Percentiles rank a stretch among this genome's conserved stretches.
Evolutionary conservation across 2,329 filamentous ascomycete genomes (phyloP).

Genomic region (Arachnopeziza araneosa): DNA sequence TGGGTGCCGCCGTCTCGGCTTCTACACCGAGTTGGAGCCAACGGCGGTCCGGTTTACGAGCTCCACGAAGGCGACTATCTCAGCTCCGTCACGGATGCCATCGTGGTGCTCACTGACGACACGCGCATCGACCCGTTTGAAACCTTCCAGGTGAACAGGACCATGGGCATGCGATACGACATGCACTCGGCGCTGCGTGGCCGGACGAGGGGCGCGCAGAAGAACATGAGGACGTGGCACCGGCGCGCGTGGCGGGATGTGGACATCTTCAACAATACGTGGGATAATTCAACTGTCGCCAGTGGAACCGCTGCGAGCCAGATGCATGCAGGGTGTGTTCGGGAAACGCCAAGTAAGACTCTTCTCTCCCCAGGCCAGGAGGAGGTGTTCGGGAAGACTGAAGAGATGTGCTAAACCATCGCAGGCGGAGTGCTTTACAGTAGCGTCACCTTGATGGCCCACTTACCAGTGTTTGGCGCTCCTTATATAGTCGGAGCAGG

Average conservation of each 20-base stretch:
- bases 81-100: background rate
- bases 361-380: too few species aligned
- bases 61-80: background rate
- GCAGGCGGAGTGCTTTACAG: background rate
- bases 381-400: background rate
- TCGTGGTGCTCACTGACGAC: background rate
- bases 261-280: background rate
- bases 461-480: background rate
- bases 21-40: background rate
- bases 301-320: background rate
- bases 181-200: background rate
- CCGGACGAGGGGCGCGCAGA: background rate
- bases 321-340: background rate
- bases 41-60: background rate
- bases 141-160: background rate
- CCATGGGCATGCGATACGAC: background rate
- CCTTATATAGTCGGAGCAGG: background rate
- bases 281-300: background rate
- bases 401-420: background rate
- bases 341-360: background rate
- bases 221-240: background rate
- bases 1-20: background rate
- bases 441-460: background rate
- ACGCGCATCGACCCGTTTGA: background rate
- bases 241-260: background rate